phyloP scores from a whole-genome alignment of 2,329 filamentous ascomycete species.

The Peltaster fructicola region DNA sequence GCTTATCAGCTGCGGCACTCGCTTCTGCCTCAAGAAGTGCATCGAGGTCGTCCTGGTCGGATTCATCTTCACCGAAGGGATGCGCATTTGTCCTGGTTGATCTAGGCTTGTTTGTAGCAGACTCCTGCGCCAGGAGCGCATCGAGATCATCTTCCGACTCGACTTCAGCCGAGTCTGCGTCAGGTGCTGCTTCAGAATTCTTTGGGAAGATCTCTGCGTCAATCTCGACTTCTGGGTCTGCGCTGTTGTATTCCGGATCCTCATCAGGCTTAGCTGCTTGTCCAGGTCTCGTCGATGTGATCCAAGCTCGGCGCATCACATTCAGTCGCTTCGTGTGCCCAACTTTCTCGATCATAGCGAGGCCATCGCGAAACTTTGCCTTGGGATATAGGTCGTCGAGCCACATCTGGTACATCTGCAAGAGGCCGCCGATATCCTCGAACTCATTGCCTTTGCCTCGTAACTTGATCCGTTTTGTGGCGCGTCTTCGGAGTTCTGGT shows the following conservation, averaged over 20 bases:
- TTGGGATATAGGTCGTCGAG: slow-evolving; percentile 91
- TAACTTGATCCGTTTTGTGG: slow-evolving; percentile 53
- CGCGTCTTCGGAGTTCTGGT: slow-evolving; percentile 56
- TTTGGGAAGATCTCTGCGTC: slow-evolving; percentile 2
- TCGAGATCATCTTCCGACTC: slow-evolving; percentile 11
- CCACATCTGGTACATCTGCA: slow-evolving; percentile 91
- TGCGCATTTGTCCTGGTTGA: slow-evolving; percentile 9
- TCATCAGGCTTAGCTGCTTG: slow-evolving; percentile 19
- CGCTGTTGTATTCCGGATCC: slow-evolving; percentile 5
- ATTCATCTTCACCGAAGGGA: slow-evolving; percentile 20
- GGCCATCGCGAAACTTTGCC: slow-evolving; percentile 78
- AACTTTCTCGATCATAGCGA: slow-evolving; percentile 80
- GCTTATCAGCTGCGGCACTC: background rate
- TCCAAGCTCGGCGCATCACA: slow-evolving; percentile 59
- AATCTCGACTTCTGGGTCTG: slow-evolving; percentile 1
- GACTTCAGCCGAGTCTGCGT: slow-evolving; percentile 1
- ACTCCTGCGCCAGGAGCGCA: slow-evolving; percentile 9
- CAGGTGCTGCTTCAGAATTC: background rate
- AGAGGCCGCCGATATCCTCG: slow-evolving; percentile 60
- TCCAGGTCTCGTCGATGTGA: slow-evolving; percentile 62
- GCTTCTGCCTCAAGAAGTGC: slow-evolving; percentile 33
- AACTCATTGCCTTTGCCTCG: slow-evolving; percentile 97
- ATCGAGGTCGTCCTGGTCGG: slow-evolving; percentile 37
- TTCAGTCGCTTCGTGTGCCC: slow-evolving; percentile 71
- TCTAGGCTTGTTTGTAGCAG: slow-evolving; percentile 1